A percentile compares a stretch with the other conserved stretches of the same genome.
phyloP scores from a whole-genome alignment of 2,329 filamentous ascomycete genomes.

The Grosmannia clavigera region DNA sequence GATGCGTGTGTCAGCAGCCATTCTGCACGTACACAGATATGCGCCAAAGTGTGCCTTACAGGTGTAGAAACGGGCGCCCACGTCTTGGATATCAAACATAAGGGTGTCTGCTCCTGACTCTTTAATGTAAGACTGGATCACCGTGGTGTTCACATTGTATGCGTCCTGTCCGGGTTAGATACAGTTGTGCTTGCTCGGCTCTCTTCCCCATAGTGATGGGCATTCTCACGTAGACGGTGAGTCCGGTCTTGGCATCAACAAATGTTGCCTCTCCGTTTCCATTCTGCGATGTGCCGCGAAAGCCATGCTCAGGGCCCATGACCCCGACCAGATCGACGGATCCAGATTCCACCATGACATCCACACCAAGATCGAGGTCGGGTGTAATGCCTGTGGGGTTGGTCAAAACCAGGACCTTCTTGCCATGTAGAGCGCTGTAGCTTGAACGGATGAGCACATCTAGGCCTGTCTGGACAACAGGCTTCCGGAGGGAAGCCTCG shows the following conservation, averaged over 20 bases:
- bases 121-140: neutral
- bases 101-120: neutral
- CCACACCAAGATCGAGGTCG: neutral
- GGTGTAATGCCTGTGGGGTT: neutral
- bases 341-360: neutral
- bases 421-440: neutral
- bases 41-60: neutral
- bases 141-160: neutral
- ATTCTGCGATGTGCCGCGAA: neutral
- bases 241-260: neutral
- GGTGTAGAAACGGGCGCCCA: neutral
- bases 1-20: neutral
- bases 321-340: neutral
- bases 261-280: neutral
- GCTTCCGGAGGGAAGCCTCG: neutral
- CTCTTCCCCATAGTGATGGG: neutral
- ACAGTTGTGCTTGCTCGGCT: neutral
- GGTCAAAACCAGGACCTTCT: neutral
- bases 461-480: neutral
- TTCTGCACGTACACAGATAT: no score
- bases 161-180: neutral
- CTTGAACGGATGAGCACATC: neutral
- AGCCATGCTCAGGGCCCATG: neutral
- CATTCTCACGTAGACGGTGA: neutral
- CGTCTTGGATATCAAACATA: neutral